Percentiles rank a stretch among this genome's conserved stretches.
These are phyloP conservation scores for Aureobasidium sp. DNA, from an alignment of 2,329 filamentous ascomycete genomes.

Conservation along the genomic window DNA sequence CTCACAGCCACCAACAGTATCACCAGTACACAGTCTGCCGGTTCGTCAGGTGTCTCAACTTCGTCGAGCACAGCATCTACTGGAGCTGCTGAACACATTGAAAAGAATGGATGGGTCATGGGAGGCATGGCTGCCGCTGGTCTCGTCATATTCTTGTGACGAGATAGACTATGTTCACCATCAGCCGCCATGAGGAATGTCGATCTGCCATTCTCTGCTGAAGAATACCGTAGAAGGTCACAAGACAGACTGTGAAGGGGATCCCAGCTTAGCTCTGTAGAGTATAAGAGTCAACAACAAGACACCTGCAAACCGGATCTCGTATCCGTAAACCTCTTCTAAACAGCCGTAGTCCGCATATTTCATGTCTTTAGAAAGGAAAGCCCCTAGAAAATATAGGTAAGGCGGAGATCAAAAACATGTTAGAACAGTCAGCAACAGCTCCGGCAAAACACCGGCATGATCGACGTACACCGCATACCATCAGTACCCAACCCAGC, in stretches of 20 bases:
- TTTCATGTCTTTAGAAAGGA: no score
- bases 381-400: no score
- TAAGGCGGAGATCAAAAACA: not conserved
- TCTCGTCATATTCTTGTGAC: not conserved
- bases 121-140: conserved; percentile 3
- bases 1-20: not conserved
- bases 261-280: not conserved
- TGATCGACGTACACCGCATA: not conserved
- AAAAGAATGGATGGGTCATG: conserved; percentile 7
- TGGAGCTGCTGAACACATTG: conserved; percentile 13
- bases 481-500: no score
- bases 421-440: not conserved
- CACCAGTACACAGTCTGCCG: not conserved
- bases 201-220: not conserved
- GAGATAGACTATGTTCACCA: no score
- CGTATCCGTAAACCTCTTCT: no score
- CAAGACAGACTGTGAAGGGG: not conserved
- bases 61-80: conserved; percentile 1
- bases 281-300: not conserved
- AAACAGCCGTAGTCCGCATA: no score
- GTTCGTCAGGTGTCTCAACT: not conserved
- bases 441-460: not conserved
- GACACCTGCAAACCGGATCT: no score
- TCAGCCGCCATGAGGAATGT: no score
- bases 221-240: not conserved